Base-by-base conservation (phyloP, 1,139 yeast species). In the Pneumocystis carinii region DNA sequence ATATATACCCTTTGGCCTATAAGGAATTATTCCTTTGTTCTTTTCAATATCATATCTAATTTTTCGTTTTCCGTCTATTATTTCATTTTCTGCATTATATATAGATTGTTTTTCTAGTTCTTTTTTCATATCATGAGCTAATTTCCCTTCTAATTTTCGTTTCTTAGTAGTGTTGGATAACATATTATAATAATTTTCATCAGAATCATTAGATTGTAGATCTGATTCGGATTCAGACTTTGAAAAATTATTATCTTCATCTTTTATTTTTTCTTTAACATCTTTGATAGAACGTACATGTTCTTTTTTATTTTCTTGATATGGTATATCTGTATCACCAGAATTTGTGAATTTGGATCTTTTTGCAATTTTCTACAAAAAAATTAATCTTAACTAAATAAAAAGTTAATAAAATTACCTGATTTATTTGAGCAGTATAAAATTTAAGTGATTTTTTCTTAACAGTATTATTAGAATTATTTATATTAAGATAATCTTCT, bases 401-500 rank as follows among this genome's bases (percentile, higher is more conserved):
- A 41, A 48, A n/a, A 41, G 19, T 8, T 3, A 17, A 41, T 24
- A 7, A 48, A 48, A 48, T 48, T 12, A 48, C 55, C 75, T 87
- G 90, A 73, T 90, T 97, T 74, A 92, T 90, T 76, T 90, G 92
- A 66, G 97, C 87, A 1, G 98, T 92, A 79, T 92, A 92, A 83
- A 92, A 94, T 69, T 97, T 84, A 70, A 92, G 82, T 0, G 95
- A 82, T 74, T 83, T 85, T 77, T 87, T 88, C 71, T 95, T 85
- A 59, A 84, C 83, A 64, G 80, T 81, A 63, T 90, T 98, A 72
- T 89, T 95, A 66, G 82, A 80, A 73, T 92, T 97, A 61, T 89
- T 84, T 41, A 85, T 92, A 62, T 86, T 88, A 48, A 24, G 15
- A 10, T 27, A 19, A 48, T 48, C 32, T 12, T 71, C 74, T 42